phyloP scores from a whole-genome alignment of 441 rosid species.

The Gossypium davidsonii region DNA sequence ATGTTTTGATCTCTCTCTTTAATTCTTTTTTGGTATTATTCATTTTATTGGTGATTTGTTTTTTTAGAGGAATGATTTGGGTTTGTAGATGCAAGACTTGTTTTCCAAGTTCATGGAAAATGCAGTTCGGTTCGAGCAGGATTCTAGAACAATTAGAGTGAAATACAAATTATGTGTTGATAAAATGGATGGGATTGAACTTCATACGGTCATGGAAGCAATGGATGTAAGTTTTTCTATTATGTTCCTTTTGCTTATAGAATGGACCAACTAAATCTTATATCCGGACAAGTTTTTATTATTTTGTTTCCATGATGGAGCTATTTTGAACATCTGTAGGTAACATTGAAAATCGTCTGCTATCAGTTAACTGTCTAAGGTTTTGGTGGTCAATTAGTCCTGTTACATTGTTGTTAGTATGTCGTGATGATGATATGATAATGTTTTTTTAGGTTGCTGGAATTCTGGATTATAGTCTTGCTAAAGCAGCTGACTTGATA shows the following conservation, averaged over 20 bases:
- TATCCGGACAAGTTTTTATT: background rate
- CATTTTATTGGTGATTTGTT: constrained; percentile 38
- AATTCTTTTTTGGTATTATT: constrained; percentile 28
- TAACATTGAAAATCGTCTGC: background rate
- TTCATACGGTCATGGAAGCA: constrained; percentile 59
- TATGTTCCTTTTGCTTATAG: constrained; percentile 7
- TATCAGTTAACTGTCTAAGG: background rate
- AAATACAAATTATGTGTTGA: constrained; percentile 40
- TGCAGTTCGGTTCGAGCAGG: constrained; percentile 66
- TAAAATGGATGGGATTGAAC: constrained; percentile 45
- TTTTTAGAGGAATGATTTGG: constrained; percentile 56
- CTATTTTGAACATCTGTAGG: background rate
- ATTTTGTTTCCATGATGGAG: background rate
- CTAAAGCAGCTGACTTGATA: constrained; percentile 80
- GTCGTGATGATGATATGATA: background rate
- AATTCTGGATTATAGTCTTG: constrained; percentile 79
- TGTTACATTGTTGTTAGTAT: constrained; percentile 1
- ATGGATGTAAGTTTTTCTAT: constrained; percentile 62
- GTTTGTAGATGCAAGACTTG: constrained; percentile 90
- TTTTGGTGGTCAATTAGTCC: background rate
- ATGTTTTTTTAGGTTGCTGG: constrained; percentile 56
- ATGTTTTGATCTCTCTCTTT: background rate
- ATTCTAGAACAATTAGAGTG: constrained; percentile 42
- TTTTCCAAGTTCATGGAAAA: constrained; percentile 62
- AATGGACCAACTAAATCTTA: background rate